These are phyloP conservation scores for Uronychia setigera DNA, from an alignment of 73 alveolate species.

Conservation along the genomic window DNA sequence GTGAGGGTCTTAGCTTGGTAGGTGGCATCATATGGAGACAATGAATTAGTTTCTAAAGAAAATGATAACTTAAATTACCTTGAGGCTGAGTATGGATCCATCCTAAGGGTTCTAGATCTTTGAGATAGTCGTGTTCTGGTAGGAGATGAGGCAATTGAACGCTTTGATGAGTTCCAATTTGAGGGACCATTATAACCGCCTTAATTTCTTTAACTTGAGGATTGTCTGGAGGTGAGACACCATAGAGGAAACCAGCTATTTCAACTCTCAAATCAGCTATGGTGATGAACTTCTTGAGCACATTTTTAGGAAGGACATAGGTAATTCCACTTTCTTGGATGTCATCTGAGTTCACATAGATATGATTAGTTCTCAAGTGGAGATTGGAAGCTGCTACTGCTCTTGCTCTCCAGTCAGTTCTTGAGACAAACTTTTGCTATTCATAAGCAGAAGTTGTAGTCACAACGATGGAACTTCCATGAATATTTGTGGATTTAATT, in stretches of 20 bases:
- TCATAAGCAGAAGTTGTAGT: conserved; percentile 97
- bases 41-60: conserved; percentile 77
- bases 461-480: conserved; percentile 90
- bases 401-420: conserved; percentile 99
- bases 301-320: conserved; percentile 98
- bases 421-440: conserved; percentile 94
- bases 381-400: conserved; percentile 99
- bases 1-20: conserved; percentile 89
- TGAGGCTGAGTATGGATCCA: conserved; percentile 98
- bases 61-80: neutral
- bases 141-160: conserved; percentile 93
- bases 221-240: conserved; percentile 98
- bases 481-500: conserved; percentile 87
- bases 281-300: conserved; percentile 97
- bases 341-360: conserved; percentile 97
- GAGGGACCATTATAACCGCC: conserved; percentile 93
- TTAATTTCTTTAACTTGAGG: conserved; percentile 89
- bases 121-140: conserved; percentile 97
- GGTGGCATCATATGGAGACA: conserved; percentile 94
- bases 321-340: conserved; percentile 91
- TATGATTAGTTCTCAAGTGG: conserved; percentile 96
- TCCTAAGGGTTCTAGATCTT: conserved; percentile 99
- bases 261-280: conserved; percentile 98
- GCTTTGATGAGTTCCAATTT: conserved; percentile 90
- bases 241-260: conserved; percentile 98